These are phyloP conservation scores for Penicillium maclennaniae DNA, from an alignment of 495 filamentous ascomycete genomes.

Conservation along the genomic window DNA sequence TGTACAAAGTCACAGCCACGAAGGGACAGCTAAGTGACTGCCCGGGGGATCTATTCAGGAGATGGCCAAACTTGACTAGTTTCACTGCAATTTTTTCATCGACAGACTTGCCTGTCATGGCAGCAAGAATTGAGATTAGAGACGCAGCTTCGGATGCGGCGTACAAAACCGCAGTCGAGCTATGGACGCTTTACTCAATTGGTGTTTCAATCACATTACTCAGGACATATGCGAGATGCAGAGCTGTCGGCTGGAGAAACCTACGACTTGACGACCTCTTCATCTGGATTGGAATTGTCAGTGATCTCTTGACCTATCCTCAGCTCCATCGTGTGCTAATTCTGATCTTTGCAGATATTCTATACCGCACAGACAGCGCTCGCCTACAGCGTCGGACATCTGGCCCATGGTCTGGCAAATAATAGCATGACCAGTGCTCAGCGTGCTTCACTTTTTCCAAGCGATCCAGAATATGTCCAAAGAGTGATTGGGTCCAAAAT, in stretches of 20 bases:
- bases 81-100: no score
- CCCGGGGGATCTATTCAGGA: no score
- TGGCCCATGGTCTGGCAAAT: slow-evolving; percentile 45
- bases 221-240: slow-evolving; percentile 42
- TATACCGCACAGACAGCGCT: slow-evolving; percentile 35
- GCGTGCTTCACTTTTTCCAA: slow-evolving; percentile 33
- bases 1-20: no score
- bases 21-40: no score
- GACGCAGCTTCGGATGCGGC: slow-evolving; percentile 17
- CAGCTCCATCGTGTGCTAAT: slow-evolving; percentile 6
- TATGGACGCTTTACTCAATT: slow-evolving; percentile 45
- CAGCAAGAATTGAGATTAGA: no score
- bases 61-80: no score
- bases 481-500: slow-evolving; percentile 50
- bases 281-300: slow-evolving; percentile 47
- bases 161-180: slow-evolving; percentile 35
- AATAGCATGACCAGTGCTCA: slow-evolving; percentile 47
- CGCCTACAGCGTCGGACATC: slow-evolving; percentile 30
- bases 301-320: slow-evolving; percentile 17
- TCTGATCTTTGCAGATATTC: slow-evolving; percentile 20
- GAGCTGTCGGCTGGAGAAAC: slow-evolving; percentile 36
- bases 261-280: slow-evolving; percentile 51
- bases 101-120: no score
- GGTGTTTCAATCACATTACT: slow-evolving; percentile 41
- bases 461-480: slow-evolving; percentile 30